A percentile compares a stretch with the other conserved stretches of the same genome.
Conservation (phyloP, 805 yeast species). For the Lachancea quebecensis region DNA sequence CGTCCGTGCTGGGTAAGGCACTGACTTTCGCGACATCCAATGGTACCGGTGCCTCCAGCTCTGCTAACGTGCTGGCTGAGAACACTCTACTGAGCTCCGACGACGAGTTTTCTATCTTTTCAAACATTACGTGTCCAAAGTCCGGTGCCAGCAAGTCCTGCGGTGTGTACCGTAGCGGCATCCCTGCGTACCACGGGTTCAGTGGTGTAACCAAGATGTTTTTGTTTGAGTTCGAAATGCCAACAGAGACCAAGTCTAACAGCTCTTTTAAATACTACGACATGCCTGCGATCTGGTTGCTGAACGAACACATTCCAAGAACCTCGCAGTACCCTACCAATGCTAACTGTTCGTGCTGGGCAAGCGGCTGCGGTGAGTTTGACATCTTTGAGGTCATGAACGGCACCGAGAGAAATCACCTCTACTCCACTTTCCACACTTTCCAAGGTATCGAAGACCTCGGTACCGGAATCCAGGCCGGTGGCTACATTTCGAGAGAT, state of each 20-base stretch:
- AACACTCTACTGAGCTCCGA: conserved; percentile 48
- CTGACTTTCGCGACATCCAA: conserved; percentile 53
- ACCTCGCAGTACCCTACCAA: conserved; percentile 60
- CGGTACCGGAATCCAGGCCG: conserved; percentile 50
- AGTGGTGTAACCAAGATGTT: conserved; percentile 64
- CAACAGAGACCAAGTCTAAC: conserved; percentile 41
- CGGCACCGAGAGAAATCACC: conserved; percentile 45
- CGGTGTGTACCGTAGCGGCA: conserved; percentile 69
- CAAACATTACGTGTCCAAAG: conserved; percentile 49
- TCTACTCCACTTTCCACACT: conserved; percentile 66
- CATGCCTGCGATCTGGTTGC: conserved; percentile 73
- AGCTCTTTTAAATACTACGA: conserved; percentile 38
- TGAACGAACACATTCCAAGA: conserved; percentile 67
- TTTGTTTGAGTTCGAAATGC: conserved; percentile 63
- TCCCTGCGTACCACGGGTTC: conserved; percentile 69
- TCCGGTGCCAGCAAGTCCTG: conserved; percentile 57
- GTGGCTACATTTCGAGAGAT: conserved; percentile 53
- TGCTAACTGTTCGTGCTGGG: conserved; percentile 67
- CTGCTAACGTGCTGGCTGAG: conserved; percentile 42
- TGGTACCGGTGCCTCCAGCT: conserved; percentile 43
- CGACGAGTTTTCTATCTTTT: conserved; percentile 53
- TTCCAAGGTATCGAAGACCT: conserved; percentile 59
- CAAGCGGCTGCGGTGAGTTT: conserved; percentile 72
- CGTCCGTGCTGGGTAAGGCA: conserved; percentile 63
- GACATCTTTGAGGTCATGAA: conserved; percentile 73